Base-by-base conservation (phyloP, 805 yeast species). In the Metschnikowia borealis region DNA sequence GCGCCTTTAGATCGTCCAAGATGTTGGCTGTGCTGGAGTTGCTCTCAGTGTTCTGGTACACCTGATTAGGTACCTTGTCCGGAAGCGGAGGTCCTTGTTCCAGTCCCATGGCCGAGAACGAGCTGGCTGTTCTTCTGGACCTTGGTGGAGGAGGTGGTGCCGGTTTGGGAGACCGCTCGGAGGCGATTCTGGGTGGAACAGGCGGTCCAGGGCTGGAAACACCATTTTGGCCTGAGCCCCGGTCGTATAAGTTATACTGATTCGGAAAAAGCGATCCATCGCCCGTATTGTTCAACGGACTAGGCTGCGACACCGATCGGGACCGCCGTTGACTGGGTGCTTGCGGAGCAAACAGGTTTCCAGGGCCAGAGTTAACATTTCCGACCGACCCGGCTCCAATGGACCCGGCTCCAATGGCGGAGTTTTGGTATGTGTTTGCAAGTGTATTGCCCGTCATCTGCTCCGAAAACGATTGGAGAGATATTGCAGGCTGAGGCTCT, bases 1-100 rank as follows among this genome's bases (percentile, higher is more conserved):
- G 70, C 7, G 85, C 85, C 59, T 78, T 78, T 50, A 85, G 69
- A 60, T 85, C 86, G 43, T 84, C 83, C 56, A 85, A 65, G 20
- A 85, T 79, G 53, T 84, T 81, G 3, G 77, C 67, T 23, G 78
- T 73, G 53, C 76, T 71, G 36, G 57, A 53, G 38, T 50, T 49
- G 38, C 47, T 47, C 29, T 47, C 54, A 1, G 54, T 6, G 32
- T 47, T 46, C 21, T 50, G 53, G 45, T 57, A 58, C 5, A 53
- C 44, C n/a, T 53, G 46, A 40, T 58, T 54, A 6, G 75, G 59
- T 11, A 56, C 31, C 31, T 56, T 56, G 3, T 47, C 54, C 13
- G 59, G 59, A 13, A 56, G 54, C 11, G 59, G 56, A 6, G 56
- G 52, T 2, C 26, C 38, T n/a, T 42, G 46, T 6, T 43, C 38